Evolutionary conservation across 1,139 yeast species (phyloP).

Genomic region (Yamadazyma dushanensis): DNA sequence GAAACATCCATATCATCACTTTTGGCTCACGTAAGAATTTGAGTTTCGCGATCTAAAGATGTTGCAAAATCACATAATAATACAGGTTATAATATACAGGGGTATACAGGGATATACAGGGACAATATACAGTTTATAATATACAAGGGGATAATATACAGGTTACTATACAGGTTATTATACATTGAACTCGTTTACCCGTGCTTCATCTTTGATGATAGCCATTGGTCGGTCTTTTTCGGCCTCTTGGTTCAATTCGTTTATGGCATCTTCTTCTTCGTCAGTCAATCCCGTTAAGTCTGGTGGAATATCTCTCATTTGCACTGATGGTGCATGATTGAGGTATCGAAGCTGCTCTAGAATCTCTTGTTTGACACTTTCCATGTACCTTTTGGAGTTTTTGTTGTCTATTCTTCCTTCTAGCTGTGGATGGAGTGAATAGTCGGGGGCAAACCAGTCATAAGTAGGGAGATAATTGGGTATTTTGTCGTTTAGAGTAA

Average conservation of each 20-base stretch:
- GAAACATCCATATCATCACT: slow-evolving; percentile 24
- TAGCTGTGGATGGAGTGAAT: slow-evolving; percentile 81
- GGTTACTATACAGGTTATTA: too few species aligned
- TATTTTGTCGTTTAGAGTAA: slow-evolving; percentile 68
- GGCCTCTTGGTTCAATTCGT: slow-evolving; percentile 53
- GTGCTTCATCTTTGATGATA: slow-evolving; percentile 29
- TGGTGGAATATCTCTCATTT: slow-evolving; percentile 88
- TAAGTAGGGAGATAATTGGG: slow-evolving; percentile 82
- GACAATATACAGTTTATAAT: too few species aligned
- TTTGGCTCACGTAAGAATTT: too few species aligned
- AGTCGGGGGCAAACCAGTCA: slow-evolving; percentile 91
- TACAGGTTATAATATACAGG: too few species aligned
- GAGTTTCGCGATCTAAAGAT: not conserved
- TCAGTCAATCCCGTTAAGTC: slow-evolving; percentile 68
- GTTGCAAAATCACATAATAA: too few species aligned
- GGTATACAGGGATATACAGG: too few species aligned
- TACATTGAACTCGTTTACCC: slow-evolving; percentile 10
- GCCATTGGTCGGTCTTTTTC: slow-evolving; percentile 28
- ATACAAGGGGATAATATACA: too few species aligned
- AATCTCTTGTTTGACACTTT: slow-evolving; percentile 71
- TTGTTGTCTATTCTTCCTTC: slow-evolving; percentile 89
- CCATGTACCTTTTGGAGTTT: slow-evolving; percentile 81
- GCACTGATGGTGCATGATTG: slow-evolving; percentile 92
- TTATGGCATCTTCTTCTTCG: slow-evolving; percentile 56
- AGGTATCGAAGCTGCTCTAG: slow-evolving; percentile 80